Percentiles rank a stretch among this genome's conserved stretches.
phyloP scores from a whole-genome alignment of 495 filamentous ascomycete genomes.

The Clavariopsis aquatica region DNA sequence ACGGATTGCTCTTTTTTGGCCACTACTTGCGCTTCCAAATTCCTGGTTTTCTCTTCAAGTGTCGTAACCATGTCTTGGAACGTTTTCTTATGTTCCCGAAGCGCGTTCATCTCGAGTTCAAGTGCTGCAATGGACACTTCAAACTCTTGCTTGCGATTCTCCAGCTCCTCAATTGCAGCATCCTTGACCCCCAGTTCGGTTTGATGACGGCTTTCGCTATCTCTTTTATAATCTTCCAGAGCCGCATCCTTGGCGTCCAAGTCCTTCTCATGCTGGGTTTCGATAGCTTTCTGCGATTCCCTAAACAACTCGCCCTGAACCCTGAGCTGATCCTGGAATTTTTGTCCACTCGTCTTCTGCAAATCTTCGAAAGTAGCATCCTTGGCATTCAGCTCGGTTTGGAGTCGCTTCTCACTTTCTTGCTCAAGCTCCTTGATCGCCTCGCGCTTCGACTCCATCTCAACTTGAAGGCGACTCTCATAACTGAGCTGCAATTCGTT shows the following conservation, averaged over 20 bases:
- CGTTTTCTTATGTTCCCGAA: constrained; percentile 29
- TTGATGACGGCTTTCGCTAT: constrained; percentile 44
- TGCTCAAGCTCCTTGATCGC: neutral
- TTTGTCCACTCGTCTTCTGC: neutral
- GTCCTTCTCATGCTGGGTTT: neutral
- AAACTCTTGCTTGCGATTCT: constrained; percentile 23
- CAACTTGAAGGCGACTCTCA: neutral
- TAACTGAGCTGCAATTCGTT: constrained; percentile 13
- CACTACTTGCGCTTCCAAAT: neutral
- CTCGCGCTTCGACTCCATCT: neutral
- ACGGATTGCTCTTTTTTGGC: constrained; percentile 15
- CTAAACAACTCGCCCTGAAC: neutral
- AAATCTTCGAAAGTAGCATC: neutral
- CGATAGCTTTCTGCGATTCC: neutral
- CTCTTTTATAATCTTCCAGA: constrained; percentile 21
- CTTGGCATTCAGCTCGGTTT: neutral
- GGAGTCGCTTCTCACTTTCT: neutral
- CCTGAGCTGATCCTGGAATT: neutral
- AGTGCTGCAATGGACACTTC: constrained; percentile 18
- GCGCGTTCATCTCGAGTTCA: constrained; percentile 18
- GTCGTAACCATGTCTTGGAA: constrained; percentile 31
- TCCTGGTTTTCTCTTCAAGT: constrained; percentile 27
- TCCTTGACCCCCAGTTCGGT: constrained; percentile 40
- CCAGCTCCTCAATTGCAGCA: constrained; percentile 20
- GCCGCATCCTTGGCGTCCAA: neutral